phyloP scores from a whole-genome alignment of 306 rosid genomes.

The Aeschynomene evenia region DNA sequence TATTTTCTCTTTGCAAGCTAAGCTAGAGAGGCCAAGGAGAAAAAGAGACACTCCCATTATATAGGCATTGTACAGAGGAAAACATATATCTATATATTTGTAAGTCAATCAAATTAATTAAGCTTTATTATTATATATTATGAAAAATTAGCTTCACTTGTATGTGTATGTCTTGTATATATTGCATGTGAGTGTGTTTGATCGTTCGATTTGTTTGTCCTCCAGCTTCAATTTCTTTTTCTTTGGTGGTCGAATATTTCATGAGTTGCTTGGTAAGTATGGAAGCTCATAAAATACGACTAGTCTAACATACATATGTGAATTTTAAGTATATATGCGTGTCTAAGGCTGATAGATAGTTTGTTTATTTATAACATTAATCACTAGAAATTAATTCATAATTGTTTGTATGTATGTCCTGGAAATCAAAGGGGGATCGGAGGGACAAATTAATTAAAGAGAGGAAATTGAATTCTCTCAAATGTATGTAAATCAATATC shows the following conservation, averaged over 20 bases:
- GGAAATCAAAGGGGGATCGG: background rate
- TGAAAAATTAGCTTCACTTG: conserved; percentile 1
- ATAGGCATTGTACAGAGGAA: conserved; percentile 52
- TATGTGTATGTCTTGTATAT: background rate
- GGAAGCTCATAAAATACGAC: conserved; percentile 3
- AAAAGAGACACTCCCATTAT: conserved; percentile 31
- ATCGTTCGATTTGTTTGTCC: conserved; percentile 12
- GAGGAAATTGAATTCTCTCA: background rate
- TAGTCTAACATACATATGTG: background rate
- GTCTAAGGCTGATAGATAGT: background rate
- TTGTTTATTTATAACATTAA: background rate
- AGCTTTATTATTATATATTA: background rate
- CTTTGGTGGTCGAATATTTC: background rate
- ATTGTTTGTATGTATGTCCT: background rate
- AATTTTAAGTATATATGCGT: background rate
- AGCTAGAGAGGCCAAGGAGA: conserved; percentile 34
- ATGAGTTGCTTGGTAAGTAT: background rate
- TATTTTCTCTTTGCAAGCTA: conserved; percentile 35
- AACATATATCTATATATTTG: conserved; percentile 29
- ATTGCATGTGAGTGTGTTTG: no score
- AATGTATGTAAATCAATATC: conserved; percentile 19
- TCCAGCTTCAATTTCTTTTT: background rate
- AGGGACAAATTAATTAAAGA: background rate
- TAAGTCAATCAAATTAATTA: conserved; percentile 42
- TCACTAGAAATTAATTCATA: background rate